Base-by-base conservation (phyloP, 2,329 filamentous ascomycete species). In the Ilyonectria robusta region DNA sequence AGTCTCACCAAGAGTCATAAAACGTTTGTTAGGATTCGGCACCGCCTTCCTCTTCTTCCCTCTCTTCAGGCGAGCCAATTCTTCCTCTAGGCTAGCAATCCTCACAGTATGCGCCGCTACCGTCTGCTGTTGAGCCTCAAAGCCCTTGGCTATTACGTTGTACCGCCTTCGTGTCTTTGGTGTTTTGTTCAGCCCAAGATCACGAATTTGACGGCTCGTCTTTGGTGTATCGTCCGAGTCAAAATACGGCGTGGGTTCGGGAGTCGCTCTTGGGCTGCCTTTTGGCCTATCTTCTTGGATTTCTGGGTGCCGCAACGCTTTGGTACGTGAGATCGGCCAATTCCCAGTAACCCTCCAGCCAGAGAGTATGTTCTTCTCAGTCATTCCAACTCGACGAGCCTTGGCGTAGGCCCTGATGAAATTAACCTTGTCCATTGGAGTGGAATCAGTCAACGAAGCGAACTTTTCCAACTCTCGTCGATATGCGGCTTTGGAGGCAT, bases 401-500 rank as follows among this genome's bases (percentile, higher is more conserved):
- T 62, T 68, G 47, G 62, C 58, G 17, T 66, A 68, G 42, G 66
- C 66, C 64, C 40, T 58, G 19, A 62, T 66, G 46, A 66, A 66
- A 26, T 66, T 66, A 37, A 62, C 58, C 59, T 66, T 65, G 23
- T 23, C 23, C 23, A 23, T 23, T 23, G 23, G 23, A 23, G 23
- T 23, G 23, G 23, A 23, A 23, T 23, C 23, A 23, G 23, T 23
- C 23, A 23, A 23, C 3, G 33, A 35, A 35, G 33, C 9, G 13
- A 35, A 35, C 13, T 13, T 35, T 35, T 9, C 33, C 23, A 23
- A 23, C 23, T 23, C 23, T 23, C 23, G 23, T 23, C 23, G 23
- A 23, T 23, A 23, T 23, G 23, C 23, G 3, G 23, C 23, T 23
- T 23, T 23, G 23, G 23, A 23, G 23, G 23, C 23, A 23, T 23